Base-by-base conservation (phyloP, 768 basidiomycete genomes). In the Pleurotus salmoneostramineus region DNA sequence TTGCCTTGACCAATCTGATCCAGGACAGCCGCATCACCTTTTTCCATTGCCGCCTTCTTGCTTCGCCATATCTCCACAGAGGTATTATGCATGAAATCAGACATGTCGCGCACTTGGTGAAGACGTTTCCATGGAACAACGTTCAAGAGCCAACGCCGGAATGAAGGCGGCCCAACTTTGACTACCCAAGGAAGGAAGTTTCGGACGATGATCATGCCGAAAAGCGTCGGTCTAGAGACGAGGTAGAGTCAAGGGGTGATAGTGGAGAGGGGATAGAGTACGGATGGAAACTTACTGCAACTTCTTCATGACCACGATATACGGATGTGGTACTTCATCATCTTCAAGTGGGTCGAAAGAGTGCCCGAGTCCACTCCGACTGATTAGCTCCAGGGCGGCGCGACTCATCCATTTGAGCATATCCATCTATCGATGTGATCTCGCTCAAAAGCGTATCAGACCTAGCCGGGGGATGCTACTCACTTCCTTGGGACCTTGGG, bases 311-410 rank as follows among this genome's bases (percentile, higher is more conserved):
- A 60, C 55, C 6, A n/a, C 31, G 35, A 47, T 61, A 48, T 61
- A 68, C 48, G 45, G 66, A 59, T 44, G 62, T 10, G 32, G 45
- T 12, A 42, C 21, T 3, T 66, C 65, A 6, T 62, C 62, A 32
- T 50, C 56, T 10, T 45, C 33, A 11, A 73, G 63, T 6, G 67
- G 58, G 31, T 74, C 70, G 43, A 73, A 72, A 2, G 71, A 71
- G 37, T 70, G 68, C 0, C 73, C 74, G 17, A 75, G 65, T 10
- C 72, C 69, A 10, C 66, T 68, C 59, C 71, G 71, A 6, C 72
- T 71, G 34, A 75, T 66, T 47, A 73, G 63, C 45, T 74, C 71
- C 17, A 74, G 65, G 15, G 72, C 69, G 6, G 69, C 62, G 32
- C 72, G 67, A 33, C 66, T 65, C 64, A 72, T 67, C 71, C 71